These are phyloP conservation scores for Gautieria morchelliformis DNA, from an alignment of 768 basidiomycete species.

Conservation along the genomic window DNA sequence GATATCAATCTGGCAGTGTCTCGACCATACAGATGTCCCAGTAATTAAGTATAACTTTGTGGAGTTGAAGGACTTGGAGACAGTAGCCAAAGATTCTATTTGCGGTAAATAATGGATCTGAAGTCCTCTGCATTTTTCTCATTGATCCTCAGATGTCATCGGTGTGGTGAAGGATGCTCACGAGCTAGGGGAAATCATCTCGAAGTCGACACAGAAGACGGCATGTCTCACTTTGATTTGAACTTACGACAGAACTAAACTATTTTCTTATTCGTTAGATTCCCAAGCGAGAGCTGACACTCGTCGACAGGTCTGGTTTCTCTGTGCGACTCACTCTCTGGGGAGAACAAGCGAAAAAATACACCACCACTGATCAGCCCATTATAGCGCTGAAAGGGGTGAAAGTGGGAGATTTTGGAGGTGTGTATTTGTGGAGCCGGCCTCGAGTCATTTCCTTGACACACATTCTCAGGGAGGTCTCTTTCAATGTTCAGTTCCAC, in stretches of 20 bases:
- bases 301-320: slow-evolving; percentile 77
- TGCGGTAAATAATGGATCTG: slow-evolving; percentile 45
- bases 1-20: slow-evolving; percentile 44
- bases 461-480: slow-evolving; percentile 47
- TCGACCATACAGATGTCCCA: slow-evolving; percentile 68
- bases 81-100: slow-evolving; percentile 65
- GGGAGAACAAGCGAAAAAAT: slow-evolving; percentile 91
- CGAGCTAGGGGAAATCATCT: slow-evolving; percentile 58
- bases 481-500: slow-evolving; percentile 78
- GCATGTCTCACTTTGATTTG: slow-evolving; percentile 27
- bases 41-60: slow-evolving; percentile 80
- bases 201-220: slow-evolving; percentile 62
- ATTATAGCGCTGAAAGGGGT: slow-evolving; percentile 92
- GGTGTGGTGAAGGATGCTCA: slow-evolving; percentile 75
- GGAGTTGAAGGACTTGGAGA: slow-evolving; percentile 49
- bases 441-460: neutral
- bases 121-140: neutral
- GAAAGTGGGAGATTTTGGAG: slow-evolving; percentile 87
- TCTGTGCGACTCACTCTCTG: slow-evolving; percentile 83
- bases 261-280: slow-evolving; percentile 36
- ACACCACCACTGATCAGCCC: slow-evolving; percentile 44
- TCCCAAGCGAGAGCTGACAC: slow-evolving; percentile 77
- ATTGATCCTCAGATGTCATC: slow-evolving; percentile 59
- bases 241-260: neutral
- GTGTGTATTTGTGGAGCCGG: slow-evolving; percentile 26